phyloP scores from a whole-genome alignment of 2,329 filamentous ascomycete species.

The Boeremia exigua region DNA sequence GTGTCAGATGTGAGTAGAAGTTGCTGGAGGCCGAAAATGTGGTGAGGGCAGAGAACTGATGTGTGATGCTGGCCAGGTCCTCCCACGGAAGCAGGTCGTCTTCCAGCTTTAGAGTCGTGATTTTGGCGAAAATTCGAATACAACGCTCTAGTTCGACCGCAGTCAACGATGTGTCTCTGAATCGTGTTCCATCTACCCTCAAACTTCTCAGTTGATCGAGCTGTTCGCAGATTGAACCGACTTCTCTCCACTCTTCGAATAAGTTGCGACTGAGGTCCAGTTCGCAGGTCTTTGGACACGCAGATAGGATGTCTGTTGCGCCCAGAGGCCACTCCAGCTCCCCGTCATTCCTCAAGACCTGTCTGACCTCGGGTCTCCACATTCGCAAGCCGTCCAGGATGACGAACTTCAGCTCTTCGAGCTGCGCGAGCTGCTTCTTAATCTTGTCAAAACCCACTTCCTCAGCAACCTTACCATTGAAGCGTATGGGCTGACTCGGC shows the following conservation, averaged over 20 bases:
- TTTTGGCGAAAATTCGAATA: constrained; percentile 37
- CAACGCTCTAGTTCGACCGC: constrained; percentile 31
- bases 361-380: constrained; percentile 42
- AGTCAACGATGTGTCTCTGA: constrained; percentile 50
- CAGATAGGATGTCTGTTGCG: constrained; percentile 58
- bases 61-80: constrained; percentile 49
- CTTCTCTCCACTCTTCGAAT: constrained; percentile 69
- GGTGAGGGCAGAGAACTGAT: constrained; percentile 63
- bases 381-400: constrained; percentile 81
- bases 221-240: constrained; percentile 73
- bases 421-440: constrained; percentile 74
- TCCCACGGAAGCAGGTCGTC: constrained; percentile 53
- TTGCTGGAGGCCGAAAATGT: constrained; percentile 56
- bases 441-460: constrained; percentile 97
- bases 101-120: constrained; percentile 58
- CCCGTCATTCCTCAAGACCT: constrained; percentile 11
- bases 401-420: constrained; percentile 79
- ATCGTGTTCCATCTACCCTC: constrained; percentile 78
- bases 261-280: constrained; percentile 87
- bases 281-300: constrained; percentile 68
- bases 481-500: constrained; percentile 64
- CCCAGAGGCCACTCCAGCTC: constrained; percentile 36
- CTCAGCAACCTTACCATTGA: constrained; percentile 84
- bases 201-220: constrained; percentile 71
- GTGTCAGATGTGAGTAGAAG: constrained; percentile 41